These are phyloP conservation scores for Gaeumannomyces tritici DNA, from an alignment of 2,329 filamentous ascomycete genomes.

Conservation along the genomic window DNA sequence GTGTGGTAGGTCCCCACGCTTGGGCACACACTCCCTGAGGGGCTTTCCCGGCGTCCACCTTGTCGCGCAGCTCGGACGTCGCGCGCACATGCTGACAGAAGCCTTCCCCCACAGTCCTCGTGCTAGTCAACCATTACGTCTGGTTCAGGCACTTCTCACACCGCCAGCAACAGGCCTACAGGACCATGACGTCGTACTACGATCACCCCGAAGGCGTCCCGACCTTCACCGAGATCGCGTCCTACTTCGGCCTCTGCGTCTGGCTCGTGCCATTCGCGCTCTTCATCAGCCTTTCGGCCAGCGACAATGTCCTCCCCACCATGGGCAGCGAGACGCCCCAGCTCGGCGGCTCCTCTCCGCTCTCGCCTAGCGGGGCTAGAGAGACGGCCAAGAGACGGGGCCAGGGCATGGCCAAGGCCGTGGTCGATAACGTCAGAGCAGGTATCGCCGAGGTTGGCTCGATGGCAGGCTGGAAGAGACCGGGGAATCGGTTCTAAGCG, in stretches of 20 bases:
- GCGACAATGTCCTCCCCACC: constrained; percentile 88
- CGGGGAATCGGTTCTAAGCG: constrained; percentile 25
- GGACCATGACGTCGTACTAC: constrained; percentile 49
- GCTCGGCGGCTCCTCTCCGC: constrained; percentile 7
- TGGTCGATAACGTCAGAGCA: constrained; percentile 49
- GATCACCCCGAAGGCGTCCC: constrained; percentile 56
- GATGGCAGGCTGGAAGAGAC: constrained; percentile 29
- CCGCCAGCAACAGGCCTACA: constrained; percentile 46
- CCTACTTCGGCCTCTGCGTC: constrained; percentile 91
- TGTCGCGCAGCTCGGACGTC: too few relatives aligned
- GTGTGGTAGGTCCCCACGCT: constrained; percentile 49
- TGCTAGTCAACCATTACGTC: constrained; percentile 83
- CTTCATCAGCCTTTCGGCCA: constrained; percentile 88
- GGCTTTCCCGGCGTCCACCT: neutral
- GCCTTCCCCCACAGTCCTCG: constrained; percentile 49
- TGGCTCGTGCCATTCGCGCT: constrained; percentile 94
- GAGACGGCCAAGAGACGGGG: constrained; percentile 38
- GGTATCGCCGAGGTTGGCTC: constrained; percentile 37
- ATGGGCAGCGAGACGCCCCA: constrained; percentile 66
- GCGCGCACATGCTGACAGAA: neutral
- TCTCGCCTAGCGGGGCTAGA: constrained; percentile 20
- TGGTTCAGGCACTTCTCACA: constrained; percentile 92
- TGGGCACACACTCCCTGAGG: neutral
- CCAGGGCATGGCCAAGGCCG: constrained; percentile 57
- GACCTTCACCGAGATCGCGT: constrained; percentile 86